Conservation (phyloP, 2,329 filamentous ascomycete genomes). For the Chaetomium strumarium region DNA sequence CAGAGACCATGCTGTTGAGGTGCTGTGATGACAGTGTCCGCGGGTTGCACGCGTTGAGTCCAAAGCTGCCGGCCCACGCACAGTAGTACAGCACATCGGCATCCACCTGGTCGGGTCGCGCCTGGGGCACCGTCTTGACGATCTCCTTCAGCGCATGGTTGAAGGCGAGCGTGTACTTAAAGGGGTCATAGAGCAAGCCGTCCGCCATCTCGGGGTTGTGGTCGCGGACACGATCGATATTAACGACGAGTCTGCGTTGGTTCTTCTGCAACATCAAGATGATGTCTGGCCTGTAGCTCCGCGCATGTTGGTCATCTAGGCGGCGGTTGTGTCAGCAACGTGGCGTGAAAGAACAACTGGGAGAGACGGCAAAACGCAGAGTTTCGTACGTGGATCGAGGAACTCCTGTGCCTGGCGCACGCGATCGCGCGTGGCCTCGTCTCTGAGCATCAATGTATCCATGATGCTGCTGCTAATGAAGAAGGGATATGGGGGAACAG, state of each 20-base stretch:
- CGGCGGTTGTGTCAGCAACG: slow-evolving; percentile 8
- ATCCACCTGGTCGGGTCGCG: slow-evolving; percentile 67
- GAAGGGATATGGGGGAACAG: not conserved
- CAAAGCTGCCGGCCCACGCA: slow-evolving; percentile 94
- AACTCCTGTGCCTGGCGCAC: slow-evolving; percentile 87
- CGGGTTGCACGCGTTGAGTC: slow-evolving; percentile 90
- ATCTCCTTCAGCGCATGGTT: slow-evolving; percentile 86
- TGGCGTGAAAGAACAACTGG: slow-evolving; percentile 16
- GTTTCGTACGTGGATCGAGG: slow-evolving; percentile 76
- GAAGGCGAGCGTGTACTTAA: slow-evolving; percentile 84
- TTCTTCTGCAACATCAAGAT: slow-evolving; percentile 67
- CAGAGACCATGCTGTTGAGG: slow-evolving; percentile 92
- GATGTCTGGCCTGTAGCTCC: slow-evolving; percentile 86
- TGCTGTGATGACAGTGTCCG: slow-evolving; percentile 83
- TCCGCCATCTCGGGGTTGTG: slow-evolving; percentile 78
- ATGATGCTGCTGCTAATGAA: slow-evolving; percentile 40
- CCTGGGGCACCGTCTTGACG: slow-evolving; percentile 70
- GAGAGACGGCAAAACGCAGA: slow-evolving; percentile 2
- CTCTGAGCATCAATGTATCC: slow-evolving; percentile 68
- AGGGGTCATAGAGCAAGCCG: slow-evolving; percentile 74
- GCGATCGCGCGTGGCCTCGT: slow-evolving; percentile 78
- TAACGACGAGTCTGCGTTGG: slow-evolving; percentile 60
- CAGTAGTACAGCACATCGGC: slow-evolving; percentile 89
- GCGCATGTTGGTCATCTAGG: slow-evolving; percentile 46
- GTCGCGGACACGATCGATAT: slow-evolving; percentile 83